Evolutionary conservation across 345 rosid species (phyloP).

Genomic region (Brassica rapa): DNA sequence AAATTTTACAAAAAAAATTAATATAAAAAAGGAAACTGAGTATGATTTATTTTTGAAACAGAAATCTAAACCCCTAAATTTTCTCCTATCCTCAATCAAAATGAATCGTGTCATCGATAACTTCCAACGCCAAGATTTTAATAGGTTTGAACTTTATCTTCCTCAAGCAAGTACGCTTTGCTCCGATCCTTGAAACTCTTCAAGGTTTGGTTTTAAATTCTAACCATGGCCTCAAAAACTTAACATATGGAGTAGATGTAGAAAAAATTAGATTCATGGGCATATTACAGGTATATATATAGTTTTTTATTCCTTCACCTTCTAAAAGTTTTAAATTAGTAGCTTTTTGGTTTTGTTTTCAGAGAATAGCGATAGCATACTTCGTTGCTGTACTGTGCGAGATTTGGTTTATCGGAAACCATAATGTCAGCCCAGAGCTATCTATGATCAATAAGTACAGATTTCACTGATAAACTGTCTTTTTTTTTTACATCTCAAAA

Average conservation of each 20-base stretch:
- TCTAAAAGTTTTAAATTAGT: background rate
- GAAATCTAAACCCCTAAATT: too few species aligned
- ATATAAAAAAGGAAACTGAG: too few species aligned
- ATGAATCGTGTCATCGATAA: too few species aligned
- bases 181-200: too few species aligned
- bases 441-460: constrained; percentile 54
- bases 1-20: too few species aligned
- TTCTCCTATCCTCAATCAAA: too few species aligned
- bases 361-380: constrained; percentile 86
- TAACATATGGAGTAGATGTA: constrained; percentile 66
- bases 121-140: too few species aligned
- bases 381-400: constrained; percentile 69
- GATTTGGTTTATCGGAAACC: constrained; percentile 75
- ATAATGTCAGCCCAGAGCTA: constrained; percentile 46
- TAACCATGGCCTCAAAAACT: constrained; percentile 57
- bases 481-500: background rate
- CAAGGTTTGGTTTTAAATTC: too few species aligned
- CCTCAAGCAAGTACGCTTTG: too few species aligned
- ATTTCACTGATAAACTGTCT: constrained; percentile 52
- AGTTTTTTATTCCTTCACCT: background rate
- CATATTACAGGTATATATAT: constrained; percentile 62
- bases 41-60: too few species aligned
- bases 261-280: constrained; percentile 68
- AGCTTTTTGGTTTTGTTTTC: constrained; percentile 19
- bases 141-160: too few species aligned